Conservation (phyloP, 768 basidiomycete genomes). For the Boletus pseudo-olivaceus region DNA sequence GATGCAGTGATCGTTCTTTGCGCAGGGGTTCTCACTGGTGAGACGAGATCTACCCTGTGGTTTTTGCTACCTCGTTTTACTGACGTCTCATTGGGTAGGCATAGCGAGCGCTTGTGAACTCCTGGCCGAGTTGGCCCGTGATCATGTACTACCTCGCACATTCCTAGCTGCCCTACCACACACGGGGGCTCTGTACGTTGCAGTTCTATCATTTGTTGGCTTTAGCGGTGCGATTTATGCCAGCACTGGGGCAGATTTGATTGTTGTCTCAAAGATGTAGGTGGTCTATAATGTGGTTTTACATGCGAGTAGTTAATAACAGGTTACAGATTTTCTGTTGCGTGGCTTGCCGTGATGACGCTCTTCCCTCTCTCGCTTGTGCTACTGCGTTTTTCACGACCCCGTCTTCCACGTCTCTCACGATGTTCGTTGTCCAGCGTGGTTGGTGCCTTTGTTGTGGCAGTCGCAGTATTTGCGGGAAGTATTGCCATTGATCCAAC, state of each 20-base stretch:
- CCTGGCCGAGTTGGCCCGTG: slow-evolving; percentile 52
- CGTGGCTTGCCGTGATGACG: slow-evolving; percentile 63
- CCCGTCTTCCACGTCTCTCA: slow-evolving; percentile 46
- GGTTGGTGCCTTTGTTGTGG: slow-evolving; percentile 40
- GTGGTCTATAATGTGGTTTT: slow-evolving; percentile 5
- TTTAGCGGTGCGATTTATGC: slow-evolving; percentile 57
- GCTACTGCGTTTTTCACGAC: slow-evolving; percentile 62
- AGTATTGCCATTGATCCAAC: slow-evolving; percentile 57
- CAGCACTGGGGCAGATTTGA: slow-evolving; percentile 49
- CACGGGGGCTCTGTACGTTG: slow-evolving; percentile 51
- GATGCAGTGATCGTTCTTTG: slow-evolving; percentile 72
- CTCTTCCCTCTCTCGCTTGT: slow-evolving; percentile 61
- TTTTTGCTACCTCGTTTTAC: not conserved
- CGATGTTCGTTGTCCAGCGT: slow-evolving; percentile 41
- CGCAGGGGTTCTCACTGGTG: slow-evolving; percentile 68
- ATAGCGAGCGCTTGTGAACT: slow-evolving; percentile 59
- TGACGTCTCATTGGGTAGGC: slow-evolving; percentile 31
- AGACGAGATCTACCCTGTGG: slow-evolving; percentile 1
- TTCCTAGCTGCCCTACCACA: slow-evolving; percentile 47
- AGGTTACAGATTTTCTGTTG: slow-evolving; percentile 53
- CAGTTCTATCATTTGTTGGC: slow-evolving; percentile 46
- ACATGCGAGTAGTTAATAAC: not conserved
- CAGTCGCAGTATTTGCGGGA: slow-evolving; percentile 47
- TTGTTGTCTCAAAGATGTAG: slow-evolving; percentile 57
- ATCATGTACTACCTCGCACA: slow-evolving; percentile 54